Evolutionary conservation across 2,329 filamentous ascomycete genomes (phyloP).

Genomic region (Ophiostoma triangulosporum): DNA sequence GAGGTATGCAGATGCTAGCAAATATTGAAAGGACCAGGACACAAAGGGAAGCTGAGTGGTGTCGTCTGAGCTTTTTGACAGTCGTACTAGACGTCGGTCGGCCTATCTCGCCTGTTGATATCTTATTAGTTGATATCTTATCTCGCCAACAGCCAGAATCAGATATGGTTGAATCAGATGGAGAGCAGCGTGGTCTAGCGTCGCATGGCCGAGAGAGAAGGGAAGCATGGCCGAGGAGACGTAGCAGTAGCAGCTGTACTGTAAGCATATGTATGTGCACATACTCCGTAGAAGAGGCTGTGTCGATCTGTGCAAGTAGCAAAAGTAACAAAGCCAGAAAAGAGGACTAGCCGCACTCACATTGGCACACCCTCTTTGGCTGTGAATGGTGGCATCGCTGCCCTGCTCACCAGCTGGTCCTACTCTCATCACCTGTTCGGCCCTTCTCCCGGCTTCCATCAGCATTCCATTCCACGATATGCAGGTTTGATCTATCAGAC

Average conservation of each 20-base stretch:
- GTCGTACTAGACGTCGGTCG: no score
- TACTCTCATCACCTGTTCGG: not conserved
- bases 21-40: no score
- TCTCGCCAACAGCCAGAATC: no score
- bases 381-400: not conserved
- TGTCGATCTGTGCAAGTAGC: not conserved
- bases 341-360: not conserved
- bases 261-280: no score
- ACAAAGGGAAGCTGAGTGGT: no score
- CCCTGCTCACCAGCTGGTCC: not conserved
- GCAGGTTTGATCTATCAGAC: not conserved
- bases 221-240: not conserved
- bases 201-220: not conserved
- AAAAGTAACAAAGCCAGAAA: not conserved
- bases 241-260: not conserved
- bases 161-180: no score
- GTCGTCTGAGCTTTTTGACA: no score
- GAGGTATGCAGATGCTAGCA: no score
- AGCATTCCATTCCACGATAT: not conserved
- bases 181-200: not conserved
- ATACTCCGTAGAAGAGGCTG: not conserved
- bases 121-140: no score
- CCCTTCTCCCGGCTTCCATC: not conserved
- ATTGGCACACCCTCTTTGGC: not conserved
- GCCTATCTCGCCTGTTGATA: no score